These are phyloP conservation scores for Kuraishia piskuri DNA, from an alignment of 805 yeast genomes.

Conservation along the genomic window DNA sequence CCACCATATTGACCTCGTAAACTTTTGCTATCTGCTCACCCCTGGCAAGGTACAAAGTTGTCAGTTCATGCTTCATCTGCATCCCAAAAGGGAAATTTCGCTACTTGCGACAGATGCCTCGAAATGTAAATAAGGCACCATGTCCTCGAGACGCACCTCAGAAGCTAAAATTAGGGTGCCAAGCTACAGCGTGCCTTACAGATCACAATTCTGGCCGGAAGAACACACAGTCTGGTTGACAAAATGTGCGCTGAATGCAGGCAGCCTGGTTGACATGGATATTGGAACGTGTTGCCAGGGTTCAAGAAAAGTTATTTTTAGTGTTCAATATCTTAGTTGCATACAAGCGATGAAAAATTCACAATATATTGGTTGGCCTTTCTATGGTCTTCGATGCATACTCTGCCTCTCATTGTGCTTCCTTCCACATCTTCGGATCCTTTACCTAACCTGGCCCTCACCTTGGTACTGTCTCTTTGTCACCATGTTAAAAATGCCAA, in stretches of 20 bases:
- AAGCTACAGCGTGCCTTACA: not conserved
- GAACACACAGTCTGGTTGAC: not conserved
- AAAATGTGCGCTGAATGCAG: not conserved
- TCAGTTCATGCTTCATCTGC: not conserved
- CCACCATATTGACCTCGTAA: not conserved
- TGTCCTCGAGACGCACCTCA: not conserved
- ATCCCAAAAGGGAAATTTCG: not conserved
- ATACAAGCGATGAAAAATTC: not conserved
- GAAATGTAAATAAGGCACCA: not conserved
- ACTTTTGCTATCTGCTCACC: not conserved
- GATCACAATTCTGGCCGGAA: not conserved
- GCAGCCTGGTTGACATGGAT: not conserved
- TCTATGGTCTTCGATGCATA: not conserved
- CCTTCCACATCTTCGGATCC: too few species aligned
- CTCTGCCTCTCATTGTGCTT: too few species aligned
- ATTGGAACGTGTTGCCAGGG: not conserved
- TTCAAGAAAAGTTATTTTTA: not conserved
- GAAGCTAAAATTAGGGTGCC: not conserved
- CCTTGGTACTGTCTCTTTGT: too few species aligned
- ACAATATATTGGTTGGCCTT: too few species aligned
- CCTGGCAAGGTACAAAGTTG: not conserved
- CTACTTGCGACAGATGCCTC: not conserved
- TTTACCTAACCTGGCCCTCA: too few species aligned
- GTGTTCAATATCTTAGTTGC: not conserved
- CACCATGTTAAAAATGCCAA: too few species aligned